phyloP scores from a whole-genome alignment of 805 yeast genomes.

The Barnettozyma sp. region DNA sequence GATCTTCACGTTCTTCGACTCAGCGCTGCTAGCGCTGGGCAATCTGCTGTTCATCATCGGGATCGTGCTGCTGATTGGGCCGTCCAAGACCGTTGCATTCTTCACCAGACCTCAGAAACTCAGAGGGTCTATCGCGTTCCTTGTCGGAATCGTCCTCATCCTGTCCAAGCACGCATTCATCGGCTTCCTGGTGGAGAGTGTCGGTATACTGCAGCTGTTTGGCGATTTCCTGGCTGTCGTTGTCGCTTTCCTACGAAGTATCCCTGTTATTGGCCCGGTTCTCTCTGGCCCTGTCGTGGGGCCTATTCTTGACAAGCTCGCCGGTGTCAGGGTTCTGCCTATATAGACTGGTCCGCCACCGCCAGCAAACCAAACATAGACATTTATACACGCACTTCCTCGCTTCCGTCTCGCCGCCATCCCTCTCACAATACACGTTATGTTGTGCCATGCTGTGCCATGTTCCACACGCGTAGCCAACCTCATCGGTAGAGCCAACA shows the following conservation, averaged over 20 bases:
- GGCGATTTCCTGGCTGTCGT: conserved; percentile 90
- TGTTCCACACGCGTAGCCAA: too few relatives aligned
- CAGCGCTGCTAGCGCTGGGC: conserved; percentile 85
- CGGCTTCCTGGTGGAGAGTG: conserved; percentile 78
- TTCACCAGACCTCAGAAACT: conserved; percentile 83
- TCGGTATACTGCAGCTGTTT: conserved; percentile 86
- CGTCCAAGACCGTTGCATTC: conserved; percentile 72
- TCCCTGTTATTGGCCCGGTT: conserved; percentile 83
- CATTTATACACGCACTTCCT: too few relatives aligned
- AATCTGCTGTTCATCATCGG: conserved; percentile 56
- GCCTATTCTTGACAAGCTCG: conserved; percentile 50
- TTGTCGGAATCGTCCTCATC: conserved; percentile 68
- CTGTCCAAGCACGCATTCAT: conserved; percentile 68
- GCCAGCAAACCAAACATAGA: too few relatives aligned
- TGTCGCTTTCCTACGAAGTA: conserved; percentile 74
- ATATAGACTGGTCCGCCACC: conserved; percentile 30
- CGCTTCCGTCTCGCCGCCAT: too few relatives aligned
- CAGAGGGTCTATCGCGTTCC: conserved; percentile 79
- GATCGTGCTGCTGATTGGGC: conserved; percentile 77
- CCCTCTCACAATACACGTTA: too few relatives aligned
- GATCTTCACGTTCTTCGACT: conserved; percentile 76
- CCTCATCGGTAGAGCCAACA: too few relatives aligned
- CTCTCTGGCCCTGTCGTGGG: conserved; percentile 77
- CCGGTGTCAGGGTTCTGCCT: conserved; percentile 64
- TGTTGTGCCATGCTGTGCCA: too few relatives aligned